Percentiles rank a stretch among this genome's conserved stretches.
These are phyloP conservation scores for Lactifluus echinatus DNA, from an alignment of 768 basidiomycete genomes.

Conservation along the genomic window DNA sequence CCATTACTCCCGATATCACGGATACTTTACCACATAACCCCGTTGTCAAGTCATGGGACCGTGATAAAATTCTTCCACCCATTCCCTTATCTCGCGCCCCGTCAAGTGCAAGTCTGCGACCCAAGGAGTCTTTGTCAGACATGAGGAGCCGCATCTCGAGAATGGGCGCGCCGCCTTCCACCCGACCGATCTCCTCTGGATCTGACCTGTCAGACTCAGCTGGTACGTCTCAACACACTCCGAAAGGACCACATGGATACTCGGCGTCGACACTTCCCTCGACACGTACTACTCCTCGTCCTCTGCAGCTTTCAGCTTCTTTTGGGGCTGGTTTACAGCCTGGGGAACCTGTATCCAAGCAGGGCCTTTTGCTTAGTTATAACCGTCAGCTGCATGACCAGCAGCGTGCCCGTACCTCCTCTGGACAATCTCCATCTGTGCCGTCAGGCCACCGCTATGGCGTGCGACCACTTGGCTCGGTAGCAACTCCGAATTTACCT, in stretches of 20 bases:
- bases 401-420: constrained; percentile 11
- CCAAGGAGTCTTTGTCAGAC: neutral
- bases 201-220: constrained; percentile 8
- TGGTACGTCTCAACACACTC: neutral
- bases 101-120: constrained; percentile 2
- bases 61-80: constrained; percentile 19
- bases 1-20: constrained; percentile 14
- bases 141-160: neutral
- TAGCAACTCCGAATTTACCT: neutral
- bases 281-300: constrained; percentile 16
- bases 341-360: constrained; percentile 16
- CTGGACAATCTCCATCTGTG: constrained; percentile 3
- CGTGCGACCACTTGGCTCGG: neutral
- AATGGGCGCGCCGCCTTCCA: neutral
- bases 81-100: constrained; percentile 16
- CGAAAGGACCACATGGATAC: neutral
- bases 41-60: constrained; percentile 4
- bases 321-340: constrained; percentile 6
- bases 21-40: neutral
- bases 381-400: constrained; percentile 20
- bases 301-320: constrained; percentile 13
- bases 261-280: neutral
- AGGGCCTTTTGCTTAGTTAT: constrained; percentile 17
- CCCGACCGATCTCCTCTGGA: constrained; percentile 9
- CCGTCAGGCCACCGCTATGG: neutral